A percentile compares a stretch with the other conserved stretches of the same genome.
Conservation (phyloP, 1,284 basidiomycete species). For the Pseudozyma pruni region DNA sequence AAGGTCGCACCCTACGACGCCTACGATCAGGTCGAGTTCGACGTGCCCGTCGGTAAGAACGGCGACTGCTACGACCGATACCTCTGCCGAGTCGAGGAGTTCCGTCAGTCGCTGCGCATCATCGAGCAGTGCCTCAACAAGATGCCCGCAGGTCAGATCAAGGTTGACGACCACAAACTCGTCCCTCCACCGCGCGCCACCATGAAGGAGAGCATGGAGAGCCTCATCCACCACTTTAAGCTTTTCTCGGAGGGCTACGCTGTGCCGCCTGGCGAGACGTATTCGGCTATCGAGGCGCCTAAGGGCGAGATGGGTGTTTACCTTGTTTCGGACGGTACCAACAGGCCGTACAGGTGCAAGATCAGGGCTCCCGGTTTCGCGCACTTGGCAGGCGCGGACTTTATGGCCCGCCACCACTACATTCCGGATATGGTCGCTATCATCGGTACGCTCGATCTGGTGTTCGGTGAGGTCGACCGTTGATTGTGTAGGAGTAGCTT, state of each 20-base stretch:
- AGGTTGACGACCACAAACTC: constrained; percentile 97
- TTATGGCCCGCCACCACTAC: constrained; percentile 64
- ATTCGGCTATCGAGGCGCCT: constrained; percentile 95
- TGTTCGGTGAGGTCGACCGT: constrained; percentile 67
- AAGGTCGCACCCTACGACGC: constrained; percentile 95
- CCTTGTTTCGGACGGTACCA: constrained; percentile 66
- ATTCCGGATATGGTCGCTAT: constrained; percentile 66
- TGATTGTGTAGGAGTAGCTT: constrained; percentile 18
- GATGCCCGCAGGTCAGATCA: constrained; percentile 91
- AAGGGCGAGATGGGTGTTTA: constrained; percentile 89
- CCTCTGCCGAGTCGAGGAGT: constrained; percentile 96
- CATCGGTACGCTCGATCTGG: constrained; percentile 66
- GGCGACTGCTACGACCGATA: constrained; percentile 97
- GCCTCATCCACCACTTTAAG: constrained; percentile 98
- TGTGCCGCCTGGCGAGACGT: constrained; percentile 97
- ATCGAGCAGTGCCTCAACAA: constrained; percentile 89
- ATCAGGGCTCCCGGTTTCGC: constrained; percentile 67
- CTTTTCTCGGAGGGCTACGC: constrained; percentile 91
- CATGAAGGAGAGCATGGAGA: constrained; percentile 99
- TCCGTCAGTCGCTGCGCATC: constrained; percentile 92
- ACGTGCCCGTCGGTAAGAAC: constrained; percentile 93
- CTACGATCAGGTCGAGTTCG: constrained; percentile 97
- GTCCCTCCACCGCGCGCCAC: constrained; percentile 94
- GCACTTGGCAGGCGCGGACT: constrained; percentile 65
- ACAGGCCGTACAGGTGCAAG: constrained; percentile 67